These are phyloP conservation scores for Hura crepitans DNA, from an alignment of 441 rosid genomes.

Conservation along the genomic window DNA sequence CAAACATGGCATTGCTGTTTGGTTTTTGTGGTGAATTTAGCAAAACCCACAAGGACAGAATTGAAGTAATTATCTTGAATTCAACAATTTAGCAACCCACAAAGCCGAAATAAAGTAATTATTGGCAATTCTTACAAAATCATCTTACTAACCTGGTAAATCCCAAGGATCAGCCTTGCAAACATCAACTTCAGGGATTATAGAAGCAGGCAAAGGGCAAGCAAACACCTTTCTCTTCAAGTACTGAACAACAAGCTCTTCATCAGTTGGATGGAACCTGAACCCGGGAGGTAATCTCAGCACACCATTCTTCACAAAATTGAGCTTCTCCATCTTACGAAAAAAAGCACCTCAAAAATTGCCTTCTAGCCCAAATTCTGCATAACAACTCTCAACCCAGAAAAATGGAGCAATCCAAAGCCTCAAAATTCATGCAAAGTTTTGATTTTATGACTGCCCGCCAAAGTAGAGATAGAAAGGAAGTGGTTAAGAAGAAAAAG, in stretches of 20 bases:
- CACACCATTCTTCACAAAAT: constrained; percentile 71
- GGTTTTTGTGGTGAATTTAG: not conserved
- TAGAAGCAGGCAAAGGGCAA: constrained; percentile 87
- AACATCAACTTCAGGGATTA: constrained; percentile 88
- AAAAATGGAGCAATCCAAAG: constrained; percentile 13
- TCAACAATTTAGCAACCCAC: not conserved
- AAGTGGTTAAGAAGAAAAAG: not conserved
- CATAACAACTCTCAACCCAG: constrained; percentile 12
- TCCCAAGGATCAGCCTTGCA: constrained; percentile 98
- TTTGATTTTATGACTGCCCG: constrained; percentile 18
- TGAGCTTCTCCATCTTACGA: constrained; percentile 62
- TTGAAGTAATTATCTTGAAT: not conserved
- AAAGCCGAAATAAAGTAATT: not conserved
- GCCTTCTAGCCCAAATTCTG: not conserved
- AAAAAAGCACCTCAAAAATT: not conserved
- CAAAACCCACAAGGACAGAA: not conserved
- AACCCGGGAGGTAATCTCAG: constrained; percentile 91
- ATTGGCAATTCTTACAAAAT: not conserved
- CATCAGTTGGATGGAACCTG: constrained; percentile 92
- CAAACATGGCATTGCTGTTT: constrained; percentile 16
- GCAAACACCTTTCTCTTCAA: constrained; percentile 59
- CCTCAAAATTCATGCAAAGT: constrained; percentile 4
- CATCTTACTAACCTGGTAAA: constrained; percentile 64
- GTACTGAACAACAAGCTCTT: constrained; percentile 88
- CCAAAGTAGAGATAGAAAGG: not conserved